A percentile compares a stretch with the other conserved stretches of the same genome.
phyloP scores from a whole-genome alignment of 2,329 filamentous ascomycete species.

The Aplosporella prunicola region DNA sequence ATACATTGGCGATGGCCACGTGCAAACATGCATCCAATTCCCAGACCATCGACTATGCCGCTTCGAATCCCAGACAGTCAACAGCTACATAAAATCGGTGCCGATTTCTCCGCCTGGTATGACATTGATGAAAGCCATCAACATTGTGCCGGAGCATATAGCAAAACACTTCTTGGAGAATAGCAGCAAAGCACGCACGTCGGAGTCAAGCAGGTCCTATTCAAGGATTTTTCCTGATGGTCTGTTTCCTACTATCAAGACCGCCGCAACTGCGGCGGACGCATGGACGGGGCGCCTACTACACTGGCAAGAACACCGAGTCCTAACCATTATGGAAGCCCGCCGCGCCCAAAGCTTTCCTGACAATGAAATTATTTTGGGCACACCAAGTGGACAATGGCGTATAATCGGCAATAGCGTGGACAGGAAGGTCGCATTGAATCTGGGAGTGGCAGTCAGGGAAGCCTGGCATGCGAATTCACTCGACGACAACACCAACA shows the following conservation, averaged over 20 bases:
- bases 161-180: neutral
- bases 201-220: constrained; percentile 27
- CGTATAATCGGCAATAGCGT: constrained; percentile 70
- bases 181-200: too few species aligned
- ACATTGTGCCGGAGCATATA: constrained; percentile 7
- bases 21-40: constrained; percentile 51
- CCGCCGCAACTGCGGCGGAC: constrained; percentile 43
- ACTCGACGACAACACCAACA: too few species aligned
- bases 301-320: constrained; percentile 58
- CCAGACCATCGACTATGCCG: constrained; percentile 63
- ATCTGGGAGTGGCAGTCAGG: constrained; percentile 54
- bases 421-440: constrained; percentile 56
- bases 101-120: constrained; percentile 43
- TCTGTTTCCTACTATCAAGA: constrained; percentile 57
- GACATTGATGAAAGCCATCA: constrained; percentile 14
- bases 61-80: too few species aligned
- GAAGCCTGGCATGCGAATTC: constrained; percentile 43
- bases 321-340: constrained; percentile 56
- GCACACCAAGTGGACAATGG: constrained; percentile 46
- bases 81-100: too few species aligned
- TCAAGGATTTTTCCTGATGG: constrained; percentile 42
- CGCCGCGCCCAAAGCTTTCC: constrained; percentile 60
- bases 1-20: constrained; percentile 50
- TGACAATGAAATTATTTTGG: constrained; percentile 62
- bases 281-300: constrained; percentile 45